Evolutionary conservation across 768 basidiomycete genomes (phyloP).

Genomic region (Mycena amicta): DNA sequence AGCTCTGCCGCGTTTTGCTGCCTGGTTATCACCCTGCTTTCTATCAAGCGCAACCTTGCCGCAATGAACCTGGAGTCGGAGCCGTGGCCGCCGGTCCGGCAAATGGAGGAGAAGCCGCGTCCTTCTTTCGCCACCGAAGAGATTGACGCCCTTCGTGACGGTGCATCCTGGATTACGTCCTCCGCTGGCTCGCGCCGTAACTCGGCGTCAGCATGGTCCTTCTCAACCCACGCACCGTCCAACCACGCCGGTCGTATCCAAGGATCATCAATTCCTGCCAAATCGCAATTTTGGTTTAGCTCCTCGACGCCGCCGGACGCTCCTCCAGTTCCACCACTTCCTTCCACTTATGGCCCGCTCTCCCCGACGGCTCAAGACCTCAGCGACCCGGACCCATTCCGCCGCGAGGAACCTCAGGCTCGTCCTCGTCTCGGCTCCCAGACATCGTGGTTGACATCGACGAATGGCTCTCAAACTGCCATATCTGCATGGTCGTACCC

Average conservation of each 20-base stretch:
- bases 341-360: slow-evolving; percentile 56
- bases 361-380: slow-evolving; percentile 43
- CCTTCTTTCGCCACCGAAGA: slow-evolving; percentile 74
- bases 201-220: slow-evolving; percentile 72
- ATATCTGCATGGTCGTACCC: slow-evolving; percentile 74
- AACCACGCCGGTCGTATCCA: slow-evolving; percentile 37
- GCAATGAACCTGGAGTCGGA: slow-evolving; percentile 53
- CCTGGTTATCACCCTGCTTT: slow-evolving; percentile 62
- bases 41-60: slow-evolving; percentile 66
- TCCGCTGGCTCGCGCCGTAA: slow-evolving; percentile 54
- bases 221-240: slow-evolving; percentile 58
- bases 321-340: slow-evolving; percentile 73
- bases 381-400: slow-evolving; percentile 65
- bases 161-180: slow-evolving; percentile 82
- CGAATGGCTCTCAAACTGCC: slow-evolving; percentile 57
- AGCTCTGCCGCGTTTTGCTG: slow-evolving; percentile 59
- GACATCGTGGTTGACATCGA: slow-evolving; percentile 74
- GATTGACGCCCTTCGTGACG: slow-evolving; percentile 71
- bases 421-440: slow-evolving; percentile 63
- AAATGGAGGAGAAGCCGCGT: slow-evolving; percentile 55
- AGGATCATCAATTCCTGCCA: slow-evolving; percentile 48
- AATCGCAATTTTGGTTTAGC: slow-evolving; percentile 68
- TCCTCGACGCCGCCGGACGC: slow-evolving; percentile 47
- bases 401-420: slow-evolving; percentile 51
- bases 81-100: slow-evolving; percentile 61